These are phyloP conservation scores for Gossypium thurberi DNA, from an alignment of 345 rosid species.

Conservation along the genomic window DNA sequence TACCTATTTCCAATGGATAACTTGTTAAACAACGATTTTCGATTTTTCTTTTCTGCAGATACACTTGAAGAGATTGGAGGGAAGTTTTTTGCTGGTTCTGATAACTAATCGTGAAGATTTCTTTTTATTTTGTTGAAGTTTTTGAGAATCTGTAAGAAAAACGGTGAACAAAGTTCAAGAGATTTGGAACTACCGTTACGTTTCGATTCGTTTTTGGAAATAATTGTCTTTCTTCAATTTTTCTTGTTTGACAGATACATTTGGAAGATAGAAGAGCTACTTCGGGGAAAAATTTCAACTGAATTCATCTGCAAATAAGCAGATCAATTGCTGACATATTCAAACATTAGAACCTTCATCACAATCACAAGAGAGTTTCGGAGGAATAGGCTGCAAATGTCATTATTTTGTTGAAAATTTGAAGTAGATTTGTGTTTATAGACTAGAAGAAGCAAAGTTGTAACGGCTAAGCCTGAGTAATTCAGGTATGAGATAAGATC, in stretches of 20 bases:
- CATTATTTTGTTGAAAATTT: constrained; percentile 24
- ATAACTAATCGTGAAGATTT: constrained; percentile 10
- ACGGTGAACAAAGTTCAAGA: not conserved
- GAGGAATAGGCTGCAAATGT: constrained; percentile 24
- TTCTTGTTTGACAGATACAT: constrained; percentile 24
- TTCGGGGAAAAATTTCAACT: constrained; percentile 5
- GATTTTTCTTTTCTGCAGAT: constrained; percentile 14
- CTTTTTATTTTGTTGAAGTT: constrained; percentile 7
- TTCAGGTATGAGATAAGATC: constrained; percentile 16
- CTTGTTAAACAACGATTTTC: not conserved
- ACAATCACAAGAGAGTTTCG: constrained; percentile 9
- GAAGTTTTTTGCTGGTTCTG: not conserved
- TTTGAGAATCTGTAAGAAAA: constrained; percentile 1
- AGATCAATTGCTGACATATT: constrained; percentile 18
- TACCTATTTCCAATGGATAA: not conserved
- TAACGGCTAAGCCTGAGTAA: constrained; percentile 9
- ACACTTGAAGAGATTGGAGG: constrained; percentile 11
- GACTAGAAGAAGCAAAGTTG: constrained; percentile 13
- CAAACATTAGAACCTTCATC: constrained; percentile 17
- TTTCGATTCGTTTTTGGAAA: not conserved
- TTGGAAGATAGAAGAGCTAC: constrained; percentile 8
- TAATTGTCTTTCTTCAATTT: not conserved
- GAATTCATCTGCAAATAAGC: not conserved
- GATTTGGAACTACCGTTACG: constrained; percentile 5
- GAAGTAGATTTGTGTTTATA: constrained; percentile 13